These are phyloP conservation scores for Oxyria digyna DNA, from an alignment of 148 eudicot genomes.

Conservation along the genomic window DNA sequence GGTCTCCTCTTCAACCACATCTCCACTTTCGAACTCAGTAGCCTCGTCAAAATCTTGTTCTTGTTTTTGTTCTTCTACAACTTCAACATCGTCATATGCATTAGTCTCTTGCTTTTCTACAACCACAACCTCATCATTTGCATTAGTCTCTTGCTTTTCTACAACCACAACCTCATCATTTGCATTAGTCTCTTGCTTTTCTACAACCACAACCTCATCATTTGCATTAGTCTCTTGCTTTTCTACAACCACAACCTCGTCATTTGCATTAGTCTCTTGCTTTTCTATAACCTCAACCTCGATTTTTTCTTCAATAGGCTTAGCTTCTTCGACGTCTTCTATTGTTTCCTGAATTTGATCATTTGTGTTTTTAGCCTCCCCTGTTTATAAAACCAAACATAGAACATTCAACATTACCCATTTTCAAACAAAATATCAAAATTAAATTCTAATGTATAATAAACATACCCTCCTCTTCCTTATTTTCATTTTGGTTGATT, in stretches of 20 bases:
- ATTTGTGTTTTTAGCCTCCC: background rate
- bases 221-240: background rate
- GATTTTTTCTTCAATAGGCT: background rate
- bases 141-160: background rate
- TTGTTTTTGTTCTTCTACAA: background rate
- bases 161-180: background rate
- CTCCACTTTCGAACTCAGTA: too few species aligned
- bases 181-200: background rate
- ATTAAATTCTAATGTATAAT: too few species aligned
- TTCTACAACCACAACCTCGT: too few species aligned
- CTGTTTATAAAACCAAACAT: too few species aligned
- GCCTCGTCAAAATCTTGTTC: too few species aligned
- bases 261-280: too few species aligned
- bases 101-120: background rate
- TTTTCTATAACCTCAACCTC: background rate
- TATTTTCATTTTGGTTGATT: too few species aligned
- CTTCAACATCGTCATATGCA: background rate
- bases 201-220: background rate
- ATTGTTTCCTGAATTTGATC: background rate
- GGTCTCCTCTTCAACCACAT: too few species aligned
- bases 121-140: background rate
- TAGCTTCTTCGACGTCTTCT: background rate
- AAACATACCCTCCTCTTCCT: too few species aligned
- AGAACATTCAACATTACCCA: too few species aligned
- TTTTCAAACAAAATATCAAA: too few species aligned